Base-by-base conservation (phyloP, 2,329 filamentous ascomycete species). In the Alternaria postmessia region DNA sequence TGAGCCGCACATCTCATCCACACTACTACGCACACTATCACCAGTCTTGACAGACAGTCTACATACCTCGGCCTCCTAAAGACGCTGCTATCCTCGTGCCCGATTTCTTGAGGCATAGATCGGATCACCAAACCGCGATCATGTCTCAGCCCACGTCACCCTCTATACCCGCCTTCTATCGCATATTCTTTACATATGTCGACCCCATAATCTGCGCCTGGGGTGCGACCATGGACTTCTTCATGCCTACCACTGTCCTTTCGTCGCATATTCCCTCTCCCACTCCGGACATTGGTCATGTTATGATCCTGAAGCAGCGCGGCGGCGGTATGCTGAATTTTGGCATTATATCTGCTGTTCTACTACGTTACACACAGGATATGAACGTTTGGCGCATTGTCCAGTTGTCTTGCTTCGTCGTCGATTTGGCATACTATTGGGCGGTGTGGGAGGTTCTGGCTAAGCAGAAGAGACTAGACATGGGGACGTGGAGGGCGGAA, bases 141-240 rank as follows among this genome's bases (percentile, higher is more conserved):
- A 57, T 48, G 46, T 43, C 49, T 51, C 55, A 43, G 36, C 18
- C 24, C 38, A 54, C 26, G 34, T 34, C 32, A 46, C 41, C 26
- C 18, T 48, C 46, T 11, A 58, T 65, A 16, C 66, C 63, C 26
- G 22, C 42, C 52, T 62, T 69, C 57, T 75, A 71, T 61, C 68
- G 64, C 48, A 18, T 71, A 26, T 74, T 72, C 66, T 73, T 75
- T 60, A 71, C 66, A 16, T 68, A 51, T 7, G n/a, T 73, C 22
- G 72, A 75, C 44, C 70, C 71, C 16, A 28, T 73, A 30, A 69
- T 73, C 51, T 71, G 66, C 53, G 44, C 67, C 36, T 71, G 63
- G 64, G 71, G 68, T 49, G 68, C 71, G 5, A 74, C 69, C 54
- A 67, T 74, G 61, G 72, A 75, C 61, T 66, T 72, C 49, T 71